Base-by-base conservation (phyloP, 176 grass and related monocot genomes). In the Cenchrus americanus region DNA sequence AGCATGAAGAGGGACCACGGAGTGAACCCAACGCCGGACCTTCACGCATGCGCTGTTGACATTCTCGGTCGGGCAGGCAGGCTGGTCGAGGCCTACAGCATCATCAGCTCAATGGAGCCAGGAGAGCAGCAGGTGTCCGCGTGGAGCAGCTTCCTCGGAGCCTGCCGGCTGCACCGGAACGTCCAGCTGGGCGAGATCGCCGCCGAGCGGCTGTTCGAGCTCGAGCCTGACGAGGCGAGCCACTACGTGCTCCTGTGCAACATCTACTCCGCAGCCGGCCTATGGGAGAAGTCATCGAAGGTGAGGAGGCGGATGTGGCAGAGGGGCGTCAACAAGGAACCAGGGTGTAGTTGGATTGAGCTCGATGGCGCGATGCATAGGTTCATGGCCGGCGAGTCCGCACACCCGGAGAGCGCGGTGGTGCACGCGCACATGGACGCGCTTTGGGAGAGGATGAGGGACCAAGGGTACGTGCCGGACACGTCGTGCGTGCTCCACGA, bases 231-330 rank as follows among this genome's bases (percentile, higher is more conserved):
- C 44, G 91, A 95, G 81, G 85, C 93, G 0, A 98, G 93, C 88
- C 93, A 98, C 76, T 98, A 98, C 69, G 93, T 98, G 9, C 87
- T 98, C 15, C 90, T 95, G 15, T 95, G 91, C 79, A 98, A 98
- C 91, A 98, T 98, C 51, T 98, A 98, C 60, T 90, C 96, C 0
- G 92, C 92, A 8, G 79, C 87, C 4, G 91, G 96, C 5, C 68
- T 86, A 18, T 95, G 92, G 91, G 73, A 92, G 2, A 83, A 92
- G 65, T 82, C 93, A 5, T 76, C 58, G 41, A 84, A 84, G 80
- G 93, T 92, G 37, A 86, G 96, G 42, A 84, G 22, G 32, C 46
- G 79, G 60, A 98, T 98, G 96, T 82, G 84, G 62, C 73, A 60
- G 79, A 82, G 85, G 13, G 91, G 91, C 47, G 80, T 98, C 21